Evolutionary conservation across 2,329 filamentous ascomycete genomes (phyloP), one percentile per base, ranked within the genome.

Genomic region (Tolypocladium ovalisporum): DNA sequence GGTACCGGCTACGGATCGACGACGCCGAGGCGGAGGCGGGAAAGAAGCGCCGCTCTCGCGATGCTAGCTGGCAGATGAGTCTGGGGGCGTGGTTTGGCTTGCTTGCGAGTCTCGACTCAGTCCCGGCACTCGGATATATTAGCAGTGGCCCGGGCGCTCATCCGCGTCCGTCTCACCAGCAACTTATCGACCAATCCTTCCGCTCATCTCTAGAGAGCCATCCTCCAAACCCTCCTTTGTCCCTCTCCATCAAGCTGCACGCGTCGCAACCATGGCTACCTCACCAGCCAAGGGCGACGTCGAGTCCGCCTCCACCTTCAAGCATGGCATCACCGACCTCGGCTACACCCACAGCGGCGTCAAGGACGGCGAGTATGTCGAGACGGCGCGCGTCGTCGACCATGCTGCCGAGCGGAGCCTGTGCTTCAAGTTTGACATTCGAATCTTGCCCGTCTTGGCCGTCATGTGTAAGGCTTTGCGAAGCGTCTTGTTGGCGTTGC

Each of bases 371-470:
- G 42, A 57, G 13, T 36, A 52, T 6, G 63, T 62, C 37, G 64
- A 64, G 47, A 68, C 63, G 37, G 66, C 65, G 5, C 64, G 62
- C 32, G 68, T 73, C 40, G 52, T 73, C 19, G 68, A 72, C 59
- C 70, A 71, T n/a, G 70, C 66, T 8, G 78, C 79, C 17, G 80
- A 83, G 67, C 73, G 73, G 27, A 72, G 72, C 0, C 69, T 83
- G 8, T 79, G 78, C 61, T 75, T 77, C 66, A 82, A 81, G 66
- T 78, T 83, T 58, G 80, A 83, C 64, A 65, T 79, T 24, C 76
- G 79, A 24, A 66, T 83, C 12, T 64, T 83, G 60, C 80, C 80
- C 1, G 74, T 82, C 4, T 64, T 83, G 54, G 78, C 80, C 27
- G 42, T 80, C 29, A 83, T 84, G 80, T 82, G 70, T 72, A 63